phyloP scores from a whole-genome alignment of 345 rosid genomes.

The Dimocarpus longan region DNA sequence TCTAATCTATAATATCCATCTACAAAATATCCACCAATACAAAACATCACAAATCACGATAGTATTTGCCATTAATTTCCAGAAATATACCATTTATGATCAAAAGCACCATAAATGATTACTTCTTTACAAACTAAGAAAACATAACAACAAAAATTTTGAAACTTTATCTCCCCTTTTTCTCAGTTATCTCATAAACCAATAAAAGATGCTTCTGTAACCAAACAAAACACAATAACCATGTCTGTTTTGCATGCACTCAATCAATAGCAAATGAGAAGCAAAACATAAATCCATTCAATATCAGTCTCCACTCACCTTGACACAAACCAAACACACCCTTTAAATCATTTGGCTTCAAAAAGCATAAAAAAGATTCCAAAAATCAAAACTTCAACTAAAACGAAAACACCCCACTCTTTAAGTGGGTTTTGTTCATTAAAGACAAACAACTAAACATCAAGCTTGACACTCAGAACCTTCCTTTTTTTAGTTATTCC shows the following conservation, averaged over 20 bases:
- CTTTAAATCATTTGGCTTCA: neutral
- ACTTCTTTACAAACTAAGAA: neutral
- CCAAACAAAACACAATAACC: neutral
- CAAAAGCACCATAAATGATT: neutral
- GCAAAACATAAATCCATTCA: constrained; percentile 1
- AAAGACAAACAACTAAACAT: constrained; percentile 13
- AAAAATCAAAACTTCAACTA: neutral
- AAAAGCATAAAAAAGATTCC: neutral
- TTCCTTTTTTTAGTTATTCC: neutral
- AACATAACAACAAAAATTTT: neutral
- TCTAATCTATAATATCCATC: neutral
- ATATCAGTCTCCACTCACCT: neutral
- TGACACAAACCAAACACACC: neutral
- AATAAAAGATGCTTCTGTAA: neutral
- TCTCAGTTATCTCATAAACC: neutral
- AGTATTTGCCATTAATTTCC: neutral
- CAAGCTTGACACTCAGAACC: constrained; percentile 18
- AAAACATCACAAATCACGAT: neutral
- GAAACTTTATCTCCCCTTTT: neutral
- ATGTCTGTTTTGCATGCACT: neutral
- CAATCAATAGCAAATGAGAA: neutral
- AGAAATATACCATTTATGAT: neutral
- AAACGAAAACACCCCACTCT: neutral
- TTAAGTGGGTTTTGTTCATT: neutral
- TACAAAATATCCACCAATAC: constrained; percentile 1